Percentiles rank a stretch among this genome's conserved stretches.
Conservation (phyloP, 2,329 filamentous ascomycete species). For the Graphilbum ipis-grandicollis region DNA sequence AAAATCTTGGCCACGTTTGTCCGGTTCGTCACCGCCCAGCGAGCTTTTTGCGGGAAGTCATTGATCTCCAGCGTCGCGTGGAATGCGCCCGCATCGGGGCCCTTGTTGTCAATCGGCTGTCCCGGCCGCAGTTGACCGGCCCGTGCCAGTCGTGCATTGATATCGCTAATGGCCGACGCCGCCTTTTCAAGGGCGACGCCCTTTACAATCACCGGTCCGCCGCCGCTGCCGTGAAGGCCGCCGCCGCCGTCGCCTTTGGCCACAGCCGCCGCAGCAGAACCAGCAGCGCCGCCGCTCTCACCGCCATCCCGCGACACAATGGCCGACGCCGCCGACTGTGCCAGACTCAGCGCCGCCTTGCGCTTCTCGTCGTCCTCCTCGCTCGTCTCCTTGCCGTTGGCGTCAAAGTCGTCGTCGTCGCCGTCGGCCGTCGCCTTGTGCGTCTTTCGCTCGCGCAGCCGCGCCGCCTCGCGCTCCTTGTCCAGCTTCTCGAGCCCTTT, state of each 20-base stretch:
- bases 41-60: slow-evolving; percentile 95
- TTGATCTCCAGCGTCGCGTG: slow-evolving; percentile 98
- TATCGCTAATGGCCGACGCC: slow-evolving; percentile 75
- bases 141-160: slow-evolving; percentile 78
- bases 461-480: slow-evolving; percentile 74
- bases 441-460: slow-evolving; percentile 70
- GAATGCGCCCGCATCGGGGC: slow-evolving; percentile 88
- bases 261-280: background rate
- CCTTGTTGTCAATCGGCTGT: slow-evolving; percentile 95
- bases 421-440: slow-evolving; percentile 85
- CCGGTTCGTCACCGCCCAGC: slow-evolving; percentile 96
- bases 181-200: slow-evolving; percentile 58
- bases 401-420: slow-evolving; percentile 60
- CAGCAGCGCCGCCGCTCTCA: slow-evolving; percentile 14
- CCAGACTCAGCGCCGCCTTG: slow-evolving; percentile 47
- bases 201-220: slow-evolving; percentile 32
- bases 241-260: background rate
- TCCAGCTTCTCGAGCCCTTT: slow-evolving; percentile 87
- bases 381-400: slow-evolving; percentile 42
- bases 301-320: slow-evolving; percentile 36
- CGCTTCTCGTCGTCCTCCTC: slow-evolving; percentile 49
- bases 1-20: slow-evolving; percentile 98
- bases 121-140: slow-evolving; percentile 80
- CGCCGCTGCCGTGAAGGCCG: slow-evolving; percentile 12
- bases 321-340: slow-evolving; percentile 43